phyloP scores from a whole-genome alignment of 192 early-diverging fungal species.

The Podila epicladia region DNA sequence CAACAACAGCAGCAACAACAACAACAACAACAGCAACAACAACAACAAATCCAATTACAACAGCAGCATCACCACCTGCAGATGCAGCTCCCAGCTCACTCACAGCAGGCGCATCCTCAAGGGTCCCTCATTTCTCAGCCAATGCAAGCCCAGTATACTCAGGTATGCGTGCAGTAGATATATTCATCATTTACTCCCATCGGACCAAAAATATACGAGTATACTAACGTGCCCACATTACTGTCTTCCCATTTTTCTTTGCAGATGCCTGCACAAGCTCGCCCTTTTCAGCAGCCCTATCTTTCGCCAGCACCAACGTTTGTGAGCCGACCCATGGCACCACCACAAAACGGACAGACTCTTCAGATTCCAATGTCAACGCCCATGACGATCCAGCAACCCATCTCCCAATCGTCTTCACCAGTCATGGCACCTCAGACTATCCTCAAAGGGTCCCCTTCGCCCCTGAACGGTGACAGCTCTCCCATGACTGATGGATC shows the following conservation, averaged over 20 bases:
- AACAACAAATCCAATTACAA: conserved; percentile 16
- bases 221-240: neutral
- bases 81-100: conserved; percentile 2
- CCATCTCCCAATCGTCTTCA: conserved; percentile 28
- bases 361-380: conserved; percentile 1
- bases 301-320: conserved; percentile 4
- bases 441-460: conserved; percentile 12
- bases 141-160: conserved; percentile 10
- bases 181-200: no score
- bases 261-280: neutral
- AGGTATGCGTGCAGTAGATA: neutral
- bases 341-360: neutral
- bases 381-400: neutral
- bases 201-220: no score
- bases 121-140: conserved; percentile 7
- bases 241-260: neutral
- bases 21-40: conserved; percentile 11
- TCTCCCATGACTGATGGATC: conserved; percentile 29
- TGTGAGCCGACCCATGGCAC: conserved; percentile 7
- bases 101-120: neutral
- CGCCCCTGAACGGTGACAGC: conserved; percentile 18
- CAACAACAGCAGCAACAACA: conserved; percentile 18
- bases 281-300: conserved; percentile 1
- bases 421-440: conserved; percentile 21
- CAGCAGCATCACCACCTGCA: conserved; percentile 27